phyloP scores from a whole-genome alignment of 176 grass and related monocot species.

The barley (Hordeum vulgare) region MorexV3_pseudomolecules_assembly NC_058524.1:350850468-350850967 shows the following conservation, averaged over 20 bases:
- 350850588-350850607: conserved; percentile 44
- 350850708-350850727: too few relatives aligned
- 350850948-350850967: neutral
- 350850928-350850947: neutral
- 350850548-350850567: conserved; percentile 54
- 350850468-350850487: conserved; percentile 45
- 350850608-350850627: conserved; percentile 41
- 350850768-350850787: too few relatives aligned
- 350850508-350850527: conserved; percentile 45
- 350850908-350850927: neutral
- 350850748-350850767: too few relatives aligned
- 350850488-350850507: conserved; percentile 24
- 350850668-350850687: too few relatives aligned
- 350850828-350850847: too few relatives aligned
- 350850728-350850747: too few relatives aligned
- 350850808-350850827: too few relatives aligned
- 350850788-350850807: too few relatives aligned
- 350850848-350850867: too few relatives aligned
- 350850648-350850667: too few relatives aligned
- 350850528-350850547: conserved; percentile 48
- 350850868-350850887: neutral
- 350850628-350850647: conserved; percentile 48
- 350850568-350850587: conserved; percentile 36
- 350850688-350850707: too few relatives aligned
- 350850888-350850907: neutral